Conservation (phyloP, 768 basidiomycete genomes). For the Russula vinacea region DNA sequence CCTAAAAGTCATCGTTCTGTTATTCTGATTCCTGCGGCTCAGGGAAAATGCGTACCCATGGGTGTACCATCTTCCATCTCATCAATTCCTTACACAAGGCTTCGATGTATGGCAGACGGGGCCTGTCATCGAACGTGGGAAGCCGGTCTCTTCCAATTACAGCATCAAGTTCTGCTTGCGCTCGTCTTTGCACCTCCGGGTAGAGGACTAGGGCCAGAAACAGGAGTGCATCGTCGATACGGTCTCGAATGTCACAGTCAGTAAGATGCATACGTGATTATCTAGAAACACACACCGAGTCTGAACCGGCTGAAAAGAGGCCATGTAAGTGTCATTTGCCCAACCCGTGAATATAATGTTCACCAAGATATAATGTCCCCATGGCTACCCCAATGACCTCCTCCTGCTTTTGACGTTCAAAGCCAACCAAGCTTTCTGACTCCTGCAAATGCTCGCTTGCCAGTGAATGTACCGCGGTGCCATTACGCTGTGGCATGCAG, state of each 20-base stretch:
- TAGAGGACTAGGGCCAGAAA: slow-evolving; percentile 14
- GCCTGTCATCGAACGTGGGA: slow-evolving; percentile 33
- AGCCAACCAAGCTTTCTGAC: neutral
- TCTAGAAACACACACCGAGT: slow-evolving; percentile 1
- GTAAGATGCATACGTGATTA: neutral
- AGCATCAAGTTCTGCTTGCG: slow-evolving; percentile 33
- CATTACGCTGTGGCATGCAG: neutral
- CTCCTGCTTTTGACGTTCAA: slow-evolving; percentile 3
- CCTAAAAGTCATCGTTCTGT: neutral
- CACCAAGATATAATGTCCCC: slow-evolving; percentile 10
- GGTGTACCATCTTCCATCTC: slow-evolving; percentile 1
- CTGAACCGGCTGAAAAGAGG: slow-evolving; percentile 4
- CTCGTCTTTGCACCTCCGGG: slow-evolving; percentile 18
- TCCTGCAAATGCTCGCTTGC: slow-evolving; percentile 11
- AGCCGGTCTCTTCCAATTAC: slow-evolving; percentile 33
- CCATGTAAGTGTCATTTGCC: neutral
- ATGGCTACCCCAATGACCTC: neutral
- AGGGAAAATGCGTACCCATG: slow-evolving; percentile 1
- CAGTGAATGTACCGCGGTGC: slow-evolving; percentile 13
- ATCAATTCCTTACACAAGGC: neutral
- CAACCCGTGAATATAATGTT: neutral
- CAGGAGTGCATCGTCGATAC: slow-evolving; percentile 8
- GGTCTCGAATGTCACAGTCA: neutral
- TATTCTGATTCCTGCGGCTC: neutral
- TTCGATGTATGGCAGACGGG: neutral